Evolutionary conservation across 2,329 filamentous ascomycete species (phyloP), one percentile per base, ranked within the genome.

Genomic region (Trichothecium sympodiale): DNA sequence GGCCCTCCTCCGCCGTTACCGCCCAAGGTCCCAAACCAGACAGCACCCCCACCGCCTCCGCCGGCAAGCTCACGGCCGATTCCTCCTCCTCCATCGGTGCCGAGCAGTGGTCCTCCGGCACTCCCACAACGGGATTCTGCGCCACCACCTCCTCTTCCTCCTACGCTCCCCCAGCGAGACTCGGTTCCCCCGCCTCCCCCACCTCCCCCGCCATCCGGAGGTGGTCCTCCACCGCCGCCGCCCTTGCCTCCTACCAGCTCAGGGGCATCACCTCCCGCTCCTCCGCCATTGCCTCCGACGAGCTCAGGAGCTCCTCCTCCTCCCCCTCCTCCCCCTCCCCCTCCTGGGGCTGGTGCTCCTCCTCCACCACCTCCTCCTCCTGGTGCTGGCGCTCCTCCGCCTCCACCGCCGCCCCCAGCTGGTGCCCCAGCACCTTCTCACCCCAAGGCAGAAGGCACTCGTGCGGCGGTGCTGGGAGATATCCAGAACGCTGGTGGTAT

Each of bases 401-500:
- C 51, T 32, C n/a, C 71, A 10, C 68, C 68, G 1, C 70, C 69
- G 1, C 67, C 68, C 28, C 67, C 74, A 52, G 69, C 74, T 3
- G 65, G 71, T 17, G 64, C 64, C 2, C 69, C 74, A 3, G 57
- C 64, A 51, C 64, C 51, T 32, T 43, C 57, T 3, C 44, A 65
- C 12, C 62, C 68, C 4, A 41, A 55, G 9, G 58, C 56, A 9
- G 66, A 67, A 27, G 43, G 57, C 35, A 58, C 59, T 40, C 78
- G 72, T 46, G 65, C 66, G 43, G 81, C 75, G 37, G 60, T 85
- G 52, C 63, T 83, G 45, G 80, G 77, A 31, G 74, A 80, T 50
- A 91, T 91, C 43, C 78, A 83, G 43, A 75, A 74, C 34, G 73
- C 77, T 12, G 77, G 77, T 29, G 77, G 77, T 40, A 74, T 81